Base-by-base conservation (phyloP, 1,284 basidiomycete species). In the Trichosporon ovoides region DNA sequence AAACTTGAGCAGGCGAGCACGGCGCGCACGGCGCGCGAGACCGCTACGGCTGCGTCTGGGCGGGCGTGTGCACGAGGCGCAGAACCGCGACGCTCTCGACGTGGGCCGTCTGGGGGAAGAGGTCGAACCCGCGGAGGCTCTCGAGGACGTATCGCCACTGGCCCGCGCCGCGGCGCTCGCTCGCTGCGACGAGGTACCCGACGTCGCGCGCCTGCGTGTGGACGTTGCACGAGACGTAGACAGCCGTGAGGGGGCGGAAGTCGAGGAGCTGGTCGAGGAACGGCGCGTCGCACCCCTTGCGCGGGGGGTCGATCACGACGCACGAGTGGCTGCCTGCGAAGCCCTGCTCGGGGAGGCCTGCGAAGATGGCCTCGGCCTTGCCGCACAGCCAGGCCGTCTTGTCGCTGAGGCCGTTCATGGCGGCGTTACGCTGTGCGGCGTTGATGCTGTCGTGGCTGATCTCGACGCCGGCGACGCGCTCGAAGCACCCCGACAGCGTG, bases 201-300 rank as follows among this genome's bases (percentile, higher is more conserved):
- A 53, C 58, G 38, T 59, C 61, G 24, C 61, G 51, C 16, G 80
- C 80, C 71, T 80, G 80, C 0, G 80, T 81, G 64, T 80, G 80
- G 7, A 81, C 94, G 74, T 98, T 98, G 76, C 95, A 98, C 69
- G 87, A 90, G 60, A 96, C 90, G 74, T 96, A 96, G 56, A 94
- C 88, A 56, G 95, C 83, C 11, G 83, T 85, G 55, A 79, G 78
- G 2, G 87, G 83, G 28, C 84, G 78, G 73, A 95, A 93, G 5
- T 73, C 73, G 51, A 93, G 73, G 46, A 95, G 77, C 78, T 96
- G 92, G 34, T 83, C 77, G 46, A 96, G 80, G 76, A 95, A 96
- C 3, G 81, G 81, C 52, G 84, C 83, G 74, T 94, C 91, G 68
- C 89, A 93, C 14, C 92, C 93, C 76, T 94, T 95, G 59, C 91